Conservation (phyloP, 2,329 filamentous ascomycete genomes). For the Pseudomassariella vexata region DNA sequence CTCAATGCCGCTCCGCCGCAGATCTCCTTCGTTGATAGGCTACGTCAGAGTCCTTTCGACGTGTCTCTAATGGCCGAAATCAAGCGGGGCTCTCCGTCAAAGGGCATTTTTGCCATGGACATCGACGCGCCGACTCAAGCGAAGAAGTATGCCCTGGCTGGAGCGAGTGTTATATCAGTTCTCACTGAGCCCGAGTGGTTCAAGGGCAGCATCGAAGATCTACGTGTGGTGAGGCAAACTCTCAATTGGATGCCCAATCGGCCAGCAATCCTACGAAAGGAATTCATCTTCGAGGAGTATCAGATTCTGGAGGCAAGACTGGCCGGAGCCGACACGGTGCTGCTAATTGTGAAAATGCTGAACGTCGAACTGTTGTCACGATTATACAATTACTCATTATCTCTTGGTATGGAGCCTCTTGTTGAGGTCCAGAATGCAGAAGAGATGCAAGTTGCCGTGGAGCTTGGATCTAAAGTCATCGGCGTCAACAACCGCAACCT, state of each 20-base stretch:
- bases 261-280: conserved; percentile 87
- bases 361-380: conserved; percentile 65
- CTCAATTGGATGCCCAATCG: conserved; percentile 88
- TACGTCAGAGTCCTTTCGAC: conserved; percentile 78
- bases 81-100: conserved; percentile 92
- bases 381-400: conserved; percentile 83
- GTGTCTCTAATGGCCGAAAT: conserved; percentile 96
- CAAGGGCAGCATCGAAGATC: conserved; percentile 93
- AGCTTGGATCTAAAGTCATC: conserved; percentile 83
- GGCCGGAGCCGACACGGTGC: conserved; percentile 87
- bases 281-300: conserved; percentile 97
- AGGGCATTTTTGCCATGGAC: conserved; percentile 84
- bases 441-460: conserved; percentile 84
- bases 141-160: conserved; percentile 83
- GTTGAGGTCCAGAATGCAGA: conserved; percentile 94
- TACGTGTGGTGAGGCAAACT: conserved; percentile 79
- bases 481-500: conserved; percentile 97
- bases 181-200: conserved; percentile 98
- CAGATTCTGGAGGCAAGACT: conserved; percentile 93
- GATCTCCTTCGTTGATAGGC: conserved; percentile 70
- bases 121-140: conserved; percentile 88
- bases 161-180: conserved; percentile 96
- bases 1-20: conserved; percentile 79
- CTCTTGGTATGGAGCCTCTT: conserved; percentile 92
- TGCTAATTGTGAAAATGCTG: conserved; percentile 98